phyloP scores from a whole-genome alignment of 768 basidiomycete genomes.

The Boletus fagicola region DNA sequence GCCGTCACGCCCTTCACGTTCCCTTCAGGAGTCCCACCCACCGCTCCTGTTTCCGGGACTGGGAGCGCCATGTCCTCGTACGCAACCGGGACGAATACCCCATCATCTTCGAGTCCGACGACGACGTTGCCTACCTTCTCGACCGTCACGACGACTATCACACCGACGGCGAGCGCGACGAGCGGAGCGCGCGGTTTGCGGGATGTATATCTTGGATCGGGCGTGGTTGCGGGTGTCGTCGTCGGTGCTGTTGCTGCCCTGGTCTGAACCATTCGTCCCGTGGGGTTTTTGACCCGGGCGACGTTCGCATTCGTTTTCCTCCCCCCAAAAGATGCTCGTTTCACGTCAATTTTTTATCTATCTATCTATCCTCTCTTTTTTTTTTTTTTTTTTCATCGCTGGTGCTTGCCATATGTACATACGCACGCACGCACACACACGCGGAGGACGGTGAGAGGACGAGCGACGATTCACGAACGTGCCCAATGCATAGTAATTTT shows the following conservation, averaged over 20 bases:
- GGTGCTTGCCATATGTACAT: background rate
- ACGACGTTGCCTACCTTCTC: background rate
- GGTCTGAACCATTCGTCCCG: background rate
- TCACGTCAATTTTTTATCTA: background rate
- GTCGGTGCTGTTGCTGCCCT: constrained; percentile 9
- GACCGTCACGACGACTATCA: background rate
- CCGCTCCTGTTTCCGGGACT: background rate
- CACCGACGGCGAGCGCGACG: constrained; percentile 11
- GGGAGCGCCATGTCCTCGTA: background rate
- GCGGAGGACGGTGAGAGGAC: background rate
- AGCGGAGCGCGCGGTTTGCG: constrained; percentile 2
- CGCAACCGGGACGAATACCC: background rate
- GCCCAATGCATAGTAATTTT: background rate
- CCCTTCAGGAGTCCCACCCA: background rate
- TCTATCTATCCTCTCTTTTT: background rate
- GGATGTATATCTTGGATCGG: background rate
- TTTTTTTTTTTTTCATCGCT: background rate
- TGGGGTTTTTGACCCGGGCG: background rate
- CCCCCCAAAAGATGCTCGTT: background rate
- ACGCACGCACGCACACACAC: background rate
- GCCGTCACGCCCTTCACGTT: constrained; percentile 10
- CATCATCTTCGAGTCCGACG: background rate
- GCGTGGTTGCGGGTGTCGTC: background rate
- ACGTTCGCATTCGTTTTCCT: background rate
- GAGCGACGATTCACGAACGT: background rate